Evolutionary conservation across 129 eudicot species (phyloP).

Genomic region (Centaurea solstitialis): DNA sequence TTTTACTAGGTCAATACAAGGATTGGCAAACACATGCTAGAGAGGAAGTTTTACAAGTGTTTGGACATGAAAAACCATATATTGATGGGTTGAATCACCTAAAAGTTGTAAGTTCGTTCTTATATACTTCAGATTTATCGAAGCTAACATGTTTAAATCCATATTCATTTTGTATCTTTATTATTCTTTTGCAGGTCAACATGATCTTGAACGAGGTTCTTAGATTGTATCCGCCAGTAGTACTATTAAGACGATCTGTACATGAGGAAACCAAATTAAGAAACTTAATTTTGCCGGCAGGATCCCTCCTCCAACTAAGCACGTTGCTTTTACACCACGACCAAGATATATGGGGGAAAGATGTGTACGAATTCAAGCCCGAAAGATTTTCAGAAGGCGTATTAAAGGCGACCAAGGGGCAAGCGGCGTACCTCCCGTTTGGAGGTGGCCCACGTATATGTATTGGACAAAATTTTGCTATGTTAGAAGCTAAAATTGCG

Average conservation of each 20-base stretch:
- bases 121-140: not conserved
- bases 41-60: not conserved
- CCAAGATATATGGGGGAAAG: constrained; percentile 40
- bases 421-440: no score
- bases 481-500: no score
- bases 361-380: constrained; percentile 36
- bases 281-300: constrained; percentile 14
- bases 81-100: not conserved
- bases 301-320: not conserved
- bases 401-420: not conserved
- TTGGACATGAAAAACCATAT: no score
- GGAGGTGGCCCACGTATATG: no score
- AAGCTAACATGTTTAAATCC: no score
- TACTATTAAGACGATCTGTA: not conserved
- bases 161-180: no score
- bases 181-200: constrained; percentile 12
- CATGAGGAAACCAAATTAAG: constrained; percentile 32
- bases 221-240: constrained; percentile 16
- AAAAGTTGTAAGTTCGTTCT: not conserved
- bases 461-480: no score
- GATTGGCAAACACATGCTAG: not conserved
- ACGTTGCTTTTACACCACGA: constrained; percentile 37
- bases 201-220: constrained; percentile 34
- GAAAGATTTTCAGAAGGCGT: constrained; percentile 43
- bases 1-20: not conserved